Percentiles rank a stretch among this genome's conserved stretches.
Conservation (phyloP, 1,284 basidiomycete species). For the Pseudozyma flocculosa region DNA sequence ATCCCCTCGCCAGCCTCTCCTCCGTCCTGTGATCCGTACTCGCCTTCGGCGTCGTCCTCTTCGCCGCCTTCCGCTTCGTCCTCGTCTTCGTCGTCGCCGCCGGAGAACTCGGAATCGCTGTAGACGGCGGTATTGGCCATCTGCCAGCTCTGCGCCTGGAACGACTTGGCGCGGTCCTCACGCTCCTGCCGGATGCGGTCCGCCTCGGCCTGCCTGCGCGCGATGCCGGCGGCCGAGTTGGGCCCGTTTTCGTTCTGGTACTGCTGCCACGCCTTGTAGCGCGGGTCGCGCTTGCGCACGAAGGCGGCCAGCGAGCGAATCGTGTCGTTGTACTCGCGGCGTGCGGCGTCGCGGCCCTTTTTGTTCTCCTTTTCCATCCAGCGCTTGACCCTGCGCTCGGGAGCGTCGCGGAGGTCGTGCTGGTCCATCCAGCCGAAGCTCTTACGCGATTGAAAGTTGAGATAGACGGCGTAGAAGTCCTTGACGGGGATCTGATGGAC, state of each 20-base stretch:
- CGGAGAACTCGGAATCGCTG: slow-evolving; percentile 32
- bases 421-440: slow-evolving; percentile 85
- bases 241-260: slow-evolving; percentile 70
- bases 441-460: slow-evolving; percentile 82
- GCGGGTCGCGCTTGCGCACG: slow-evolving; percentile 87
- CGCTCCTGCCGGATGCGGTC: slow-evolving; percentile 40
- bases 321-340: slow-evolving; percentile 90
- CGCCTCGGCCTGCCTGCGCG: slow-evolving; percentile 63
- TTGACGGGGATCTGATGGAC: slow-evolving; percentile 43
- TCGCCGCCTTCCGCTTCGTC: slow-evolving; percentile 2
- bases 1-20: slow-evolving; percentile 8
- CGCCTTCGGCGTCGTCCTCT: slow-evolving; percentile 6
- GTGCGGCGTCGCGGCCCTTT: slow-evolving; percentile 80
- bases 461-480: slow-evolving; percentile 82
- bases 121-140: slow-evolving; percentile 28
- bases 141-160: slow-evolving; percentile 58
- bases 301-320: slow-evolving; percentile 75
- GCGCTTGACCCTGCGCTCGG: slow-evolving; percentile 76
- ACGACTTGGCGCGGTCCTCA: slow-evolving; percentile 68
- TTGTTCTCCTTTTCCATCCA: slow-evolving; percentile 97
- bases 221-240: slow-evolving; percentile 59
- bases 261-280: slow-evolving; percentile 68
- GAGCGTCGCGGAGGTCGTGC: slow-evolving; percentile 80
- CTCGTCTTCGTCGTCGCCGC: slow-evolving; percentile 23
- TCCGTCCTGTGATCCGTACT: slow-evolving; percentile 1